Conservation (phyloP, 2,329 filamentous ascomycete genomes). For the Pseudogymnoascus sp. region DNA sequence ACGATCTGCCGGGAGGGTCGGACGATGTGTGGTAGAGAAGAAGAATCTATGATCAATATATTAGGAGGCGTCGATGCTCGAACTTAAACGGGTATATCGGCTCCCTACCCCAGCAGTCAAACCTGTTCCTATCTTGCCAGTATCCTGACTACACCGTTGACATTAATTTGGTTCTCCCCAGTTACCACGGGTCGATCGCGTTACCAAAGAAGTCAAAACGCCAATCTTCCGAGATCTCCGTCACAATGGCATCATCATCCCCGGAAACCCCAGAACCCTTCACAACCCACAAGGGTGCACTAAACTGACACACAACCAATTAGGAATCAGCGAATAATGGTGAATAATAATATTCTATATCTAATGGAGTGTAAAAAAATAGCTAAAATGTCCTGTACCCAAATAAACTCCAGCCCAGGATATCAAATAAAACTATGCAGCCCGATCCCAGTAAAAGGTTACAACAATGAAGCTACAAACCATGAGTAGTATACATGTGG, state of each 20-base stretch:
- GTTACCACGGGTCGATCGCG: not conserved
- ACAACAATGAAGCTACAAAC: conserved; percentile 1
- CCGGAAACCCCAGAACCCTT: not conserved
- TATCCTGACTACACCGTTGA: not conserved
- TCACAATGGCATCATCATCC: conserved; percentile 5
- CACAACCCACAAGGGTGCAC: not conserved
- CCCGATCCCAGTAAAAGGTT: not conserved
- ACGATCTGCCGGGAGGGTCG: not conserved
- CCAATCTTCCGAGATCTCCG: not conserved
- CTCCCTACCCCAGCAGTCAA: not conserved
- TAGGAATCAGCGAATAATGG: not conserved
- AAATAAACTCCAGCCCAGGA: conserved; percentile 8
- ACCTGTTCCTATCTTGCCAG: not conserved
- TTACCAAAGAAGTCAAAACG: not conserved
- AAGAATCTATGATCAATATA: too few species aligned
- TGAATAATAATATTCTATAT: conserved; percentile 5
- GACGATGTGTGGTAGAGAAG: not conserved
- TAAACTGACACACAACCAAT: not conserved
- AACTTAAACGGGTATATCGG: not conserved
- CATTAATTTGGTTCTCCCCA: not conserved
- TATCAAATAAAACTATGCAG: conserved; percentile 11
- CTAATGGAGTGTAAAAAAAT: too few species aligned
- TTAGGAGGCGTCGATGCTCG: not conserved
- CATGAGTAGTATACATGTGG: not conserved
- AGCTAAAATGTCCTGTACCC: not conserved